A percentile compares a stretch with the other conserved stretches of the same genome.
phyloP scores from a whole-genome alignment of 1,139 yeast genomes.

The Magnusiomyces sp. region DNA sequence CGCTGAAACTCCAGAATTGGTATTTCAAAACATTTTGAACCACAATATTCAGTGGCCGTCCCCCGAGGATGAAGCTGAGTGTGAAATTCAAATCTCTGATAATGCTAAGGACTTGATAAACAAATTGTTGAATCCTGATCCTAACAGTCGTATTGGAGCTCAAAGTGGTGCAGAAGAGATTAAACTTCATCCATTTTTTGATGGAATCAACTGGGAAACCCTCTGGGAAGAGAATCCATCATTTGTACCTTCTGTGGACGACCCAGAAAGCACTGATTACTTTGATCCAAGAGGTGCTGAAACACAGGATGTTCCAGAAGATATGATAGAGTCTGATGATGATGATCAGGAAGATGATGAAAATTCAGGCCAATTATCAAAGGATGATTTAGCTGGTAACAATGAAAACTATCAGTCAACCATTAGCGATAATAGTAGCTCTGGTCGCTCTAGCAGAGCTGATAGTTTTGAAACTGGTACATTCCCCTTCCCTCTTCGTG shows the following conservation, averaged over 20 bases:
- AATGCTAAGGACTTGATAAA: constrained; percentile 68
- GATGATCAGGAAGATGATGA: constrained; percentile 23
- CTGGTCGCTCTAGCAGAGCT: constrained; percentile 15
- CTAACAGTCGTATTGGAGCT: constrained; percentile 59
- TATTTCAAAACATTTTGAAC: constrained; percentile 68
- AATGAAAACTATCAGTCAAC: constrained; percentile 2
- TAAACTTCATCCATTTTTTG: constrained; percentile 66
- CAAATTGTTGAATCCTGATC: constrained; percentile 54
- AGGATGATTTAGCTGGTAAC: too few relatives aligned
- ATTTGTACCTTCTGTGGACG: constrained; percentile 69
- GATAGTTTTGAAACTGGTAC: constrained; percentile 14
- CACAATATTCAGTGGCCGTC: constrained; percentile 81
- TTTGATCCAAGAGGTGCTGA: constrained; percentile 86
- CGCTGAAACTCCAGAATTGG: constrained; percentile 68
- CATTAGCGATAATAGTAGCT: constrained; percentile 9
- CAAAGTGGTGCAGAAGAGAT: constrained; percentile 68
- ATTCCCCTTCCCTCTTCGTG: constrained; percentile 6
- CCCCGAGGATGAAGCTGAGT: constrained; percentile 22
- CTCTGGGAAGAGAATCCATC: constrained; percentile 71
- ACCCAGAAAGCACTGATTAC: constrained; percentile 86
- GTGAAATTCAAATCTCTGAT: constrained; percentile 41
- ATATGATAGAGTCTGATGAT: constrained; percentile 12
- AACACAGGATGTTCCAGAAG: constrained; percentile 26
- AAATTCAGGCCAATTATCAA: constrained; percentile 3
- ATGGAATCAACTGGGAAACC: constrained; percentile 63